These are phyloP conservation scores for Daldinia sp. DNA, from an alignment of 2,329 filamentous ascomycete species.

Conservation along the genomic window DNA sequence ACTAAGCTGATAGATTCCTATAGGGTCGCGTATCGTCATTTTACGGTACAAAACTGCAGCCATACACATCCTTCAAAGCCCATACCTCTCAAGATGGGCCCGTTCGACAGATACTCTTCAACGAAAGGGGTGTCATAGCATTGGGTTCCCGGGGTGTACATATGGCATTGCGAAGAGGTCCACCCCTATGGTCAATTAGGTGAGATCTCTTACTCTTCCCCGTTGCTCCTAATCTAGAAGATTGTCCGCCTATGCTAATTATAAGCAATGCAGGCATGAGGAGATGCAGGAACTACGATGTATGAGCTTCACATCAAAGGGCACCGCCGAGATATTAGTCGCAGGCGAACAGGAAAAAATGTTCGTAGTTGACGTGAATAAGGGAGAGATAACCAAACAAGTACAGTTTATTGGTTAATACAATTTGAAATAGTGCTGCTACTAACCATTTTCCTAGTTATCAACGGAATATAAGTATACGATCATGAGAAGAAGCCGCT, in stretches of 20 bases:
- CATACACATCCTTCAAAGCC: conserved; percentile 90
- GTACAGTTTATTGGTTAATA: conserved; percentile 52
- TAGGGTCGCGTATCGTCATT: conserved; percentile 92
- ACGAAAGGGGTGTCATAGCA: conserved; percentile 90
- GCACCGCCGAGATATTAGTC: conserved; percentile 84
- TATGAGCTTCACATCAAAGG: conserved; percentile 94
- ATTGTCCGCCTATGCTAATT: conserved; percentile 26
- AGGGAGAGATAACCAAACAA: conserved; percentile 78
- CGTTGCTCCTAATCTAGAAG: neutral
- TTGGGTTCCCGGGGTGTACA: conserved; percentile 86
- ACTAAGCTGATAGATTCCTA: conserved; percentile 38
- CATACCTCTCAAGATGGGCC: conserved; percentile 79
- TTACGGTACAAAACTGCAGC: conserved; percentile 84
- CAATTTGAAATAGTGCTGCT: conserved; percentile 40
- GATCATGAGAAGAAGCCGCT: conserved; percentile 90
- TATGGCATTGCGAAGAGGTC: conserved; percentile 84
- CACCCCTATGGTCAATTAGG: conserved; percentile 89
- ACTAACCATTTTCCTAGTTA: conserved; percentile 61
- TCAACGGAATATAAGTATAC: conserved; percentile 82
- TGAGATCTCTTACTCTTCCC: conserved; percentile 57
- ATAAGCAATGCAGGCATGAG: conserved; percentile 63
- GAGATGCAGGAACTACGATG: conserved; percentile 90
- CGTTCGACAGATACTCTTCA: conserved; percentile 89
- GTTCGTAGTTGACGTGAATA: conserved; percentile 79
- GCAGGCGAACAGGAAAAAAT: conserved; percentile 89